Evolutionary conservation across 495 filamentous ascomycete genomes (phyloP).

Genomic region (Podospora comata): DNA sequence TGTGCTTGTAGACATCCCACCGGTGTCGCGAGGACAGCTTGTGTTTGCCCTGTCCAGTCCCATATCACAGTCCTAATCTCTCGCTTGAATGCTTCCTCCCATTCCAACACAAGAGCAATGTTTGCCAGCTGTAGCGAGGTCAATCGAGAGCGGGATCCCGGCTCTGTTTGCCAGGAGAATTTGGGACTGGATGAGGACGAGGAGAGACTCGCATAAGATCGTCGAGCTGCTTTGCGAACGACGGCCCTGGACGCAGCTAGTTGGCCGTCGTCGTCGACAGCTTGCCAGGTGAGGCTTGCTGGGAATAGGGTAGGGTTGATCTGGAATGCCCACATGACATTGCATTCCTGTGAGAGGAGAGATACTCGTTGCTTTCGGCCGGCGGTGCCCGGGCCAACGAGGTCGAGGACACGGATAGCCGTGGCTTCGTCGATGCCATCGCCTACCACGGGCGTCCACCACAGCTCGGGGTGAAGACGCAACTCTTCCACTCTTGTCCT

Average conservation of each 20-base stretch:
- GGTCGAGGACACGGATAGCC: slow-evolving; percentile 1
- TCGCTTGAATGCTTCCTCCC: slow-evolving; percentile 13
- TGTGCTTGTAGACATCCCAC: slow-evolving; percentile 2
- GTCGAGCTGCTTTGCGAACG: not conserved
- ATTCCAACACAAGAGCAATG: slow-evolving; percentile 10
- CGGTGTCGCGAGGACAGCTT: slow-evolving; percentile 4
- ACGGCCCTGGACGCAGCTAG: not conserved
- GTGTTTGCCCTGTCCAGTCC: slow-evolving; percentile 14
- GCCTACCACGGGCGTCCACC: not conserved
- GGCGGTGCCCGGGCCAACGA: slow-evolving; percentile 4
- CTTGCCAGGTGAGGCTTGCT: slow-evolving; percentile 11
- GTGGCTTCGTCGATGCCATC: slow-evolving; percentile 10
- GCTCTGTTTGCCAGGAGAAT: slow-evolving; percentile 6
- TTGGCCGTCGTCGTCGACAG: slow-evolving; percentile 9
- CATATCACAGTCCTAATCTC: slow-evolving; percentile 15
- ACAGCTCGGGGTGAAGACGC: not conserved
- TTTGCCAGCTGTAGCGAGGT: slow-evolving; percentile 16
- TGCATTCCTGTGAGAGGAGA: slow-evolving; percentile 7
- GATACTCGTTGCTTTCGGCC: not conserved
- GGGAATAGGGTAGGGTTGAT: slow-evolving; percentile 8
- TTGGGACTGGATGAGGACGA: slow-evolving; percentile 1
- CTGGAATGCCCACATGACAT: slow-evolving; percentile 16
- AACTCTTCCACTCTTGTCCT: slow-evolving; percentile 7
- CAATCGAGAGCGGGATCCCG: not conserved
- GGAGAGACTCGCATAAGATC: not conserved